These are phyloP conservation scores for Clonostachys solani DNA, from an alignment of 2,329 filamentous ascomycete species.

Conservation along the genomic window DNA sequence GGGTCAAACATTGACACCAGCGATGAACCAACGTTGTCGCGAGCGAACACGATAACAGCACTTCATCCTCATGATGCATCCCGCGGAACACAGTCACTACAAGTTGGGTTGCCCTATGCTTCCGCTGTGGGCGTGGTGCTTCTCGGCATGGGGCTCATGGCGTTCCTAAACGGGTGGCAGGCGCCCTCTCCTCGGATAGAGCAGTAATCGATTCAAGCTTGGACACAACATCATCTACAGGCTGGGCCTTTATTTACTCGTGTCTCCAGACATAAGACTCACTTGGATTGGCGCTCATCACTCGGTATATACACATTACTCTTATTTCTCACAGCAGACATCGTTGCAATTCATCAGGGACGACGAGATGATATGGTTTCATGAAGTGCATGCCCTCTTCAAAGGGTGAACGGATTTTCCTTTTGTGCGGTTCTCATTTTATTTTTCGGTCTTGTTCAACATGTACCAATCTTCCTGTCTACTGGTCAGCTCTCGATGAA, in stretches of 20 bases:
- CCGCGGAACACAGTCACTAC: constrained; percentile 34
- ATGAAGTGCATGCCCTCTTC: background rate
- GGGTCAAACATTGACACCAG: constrained; percentile 23
- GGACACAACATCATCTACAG: too few species aligned
- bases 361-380: constrained; percentile 1
- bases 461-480: constrained; percentile 1
- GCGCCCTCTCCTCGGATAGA: constrained; percentile 23
- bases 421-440: background rate
- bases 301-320: too few species aligned
- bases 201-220: constrained; percentile 12
- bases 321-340: too few species aligned
- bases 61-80: constrained; percentile 6
- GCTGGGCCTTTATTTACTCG: too few species aligned
- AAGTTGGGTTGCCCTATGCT: constrained; percentile 65
- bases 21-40: constrained; percentile 38
- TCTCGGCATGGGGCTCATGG: constrained; percentile 79
- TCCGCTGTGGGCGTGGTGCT: constrained; percentile 81
- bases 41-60: constrained; percentile 44
- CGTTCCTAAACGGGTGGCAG: constrained; percentile 82
- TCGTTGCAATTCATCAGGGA: background rate
- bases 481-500: background rate
- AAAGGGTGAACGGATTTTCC: background rate
- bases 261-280: too few species aligned
- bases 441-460: background rate
- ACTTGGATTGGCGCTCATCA: too few species aligned